Base-by-base conservation (phyloP, 2,329 filamentous ascomycete genomes). In the Cordyceps cateniannulata region DNA sequence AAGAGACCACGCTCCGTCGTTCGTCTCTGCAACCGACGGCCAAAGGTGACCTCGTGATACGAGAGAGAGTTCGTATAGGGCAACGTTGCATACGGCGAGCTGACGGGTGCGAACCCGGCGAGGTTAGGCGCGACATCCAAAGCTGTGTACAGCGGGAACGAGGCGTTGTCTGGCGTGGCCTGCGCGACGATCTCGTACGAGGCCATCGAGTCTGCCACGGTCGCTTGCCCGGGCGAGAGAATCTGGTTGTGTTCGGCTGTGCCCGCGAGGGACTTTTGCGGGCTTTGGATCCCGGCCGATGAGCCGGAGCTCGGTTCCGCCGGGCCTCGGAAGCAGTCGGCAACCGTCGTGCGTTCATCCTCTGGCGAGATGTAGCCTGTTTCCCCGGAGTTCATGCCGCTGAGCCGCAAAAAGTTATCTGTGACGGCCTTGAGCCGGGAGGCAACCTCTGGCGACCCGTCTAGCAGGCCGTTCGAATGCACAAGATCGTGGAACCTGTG, bases 1-100 rank as follows among this genome's bases (percentile, higher is more conserved):
- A 77, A 73, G 61, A 86, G 83, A 0, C 81, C 89, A 27, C 78
- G 73, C 71, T 96, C 89, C 1, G 86, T 66, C 2, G 85, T 79
- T 58, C 79, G 79, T 47, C 90, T 83, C 53, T 90, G 88, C 5
- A 96, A 76, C 5, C 88, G 81, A 8, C 89, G 84, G 12, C 85
- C 85, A 66, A 96, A 93, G 1, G 81, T 86, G 1, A 78, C 75
- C 70, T 93, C 89, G 27, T 84, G 78, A 61, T 82, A 81, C 10
- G 84, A 79, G 69, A 87, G 86, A 0, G 84, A 85, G 24, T 70
- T 75, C 0, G 83, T 81, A 1, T 75, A 64, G 1, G 77, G 72
- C 18, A 81, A 69, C 0, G 72, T 64, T 7, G 70, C 69, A 2
- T 72, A 68, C 8, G 70, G 70, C 58, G 50, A 56, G 65, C 3